These are phyloP conservation scores for Colletotrichum liriopes DNA, from an alignment of 2,329 filamentous ascomycete species.

Conservation along the genomic window DNA sequence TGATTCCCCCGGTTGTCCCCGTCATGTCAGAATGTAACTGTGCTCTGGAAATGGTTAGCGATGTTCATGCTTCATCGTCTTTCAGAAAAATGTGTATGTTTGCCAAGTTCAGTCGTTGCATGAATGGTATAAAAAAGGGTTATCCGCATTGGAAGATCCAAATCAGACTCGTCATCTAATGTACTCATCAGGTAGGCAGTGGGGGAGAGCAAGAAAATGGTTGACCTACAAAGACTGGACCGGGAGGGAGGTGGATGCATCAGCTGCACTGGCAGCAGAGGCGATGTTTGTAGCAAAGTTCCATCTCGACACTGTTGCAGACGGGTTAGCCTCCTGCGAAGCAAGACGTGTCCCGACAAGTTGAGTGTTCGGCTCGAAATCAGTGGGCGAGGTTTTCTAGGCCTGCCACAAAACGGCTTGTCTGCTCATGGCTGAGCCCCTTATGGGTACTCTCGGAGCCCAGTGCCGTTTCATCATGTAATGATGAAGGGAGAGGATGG, in stretches of 20 bases:
- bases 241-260: background rate
- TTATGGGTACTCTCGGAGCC: conserved; percentile 82
- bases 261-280: conserved; percentile 9
- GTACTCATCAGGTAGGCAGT: conserved; percentile 60
- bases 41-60: conserved; percentile 33
- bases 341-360: conserved; percentile 17
- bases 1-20: background rate
- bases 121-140: conserved; percentile 69
- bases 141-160: conserved; percentile 74
- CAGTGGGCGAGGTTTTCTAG: conserved; percentile 99
- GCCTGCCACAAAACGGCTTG: conserved; percentile 95
- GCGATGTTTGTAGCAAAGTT: background rate
- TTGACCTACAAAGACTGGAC: conserved; percentile 32
- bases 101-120: conserved; percentile 64
- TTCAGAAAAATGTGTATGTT: conserved; percentile 8
- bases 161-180: conserved; percentile 77
- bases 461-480: conserved; percentile 95
- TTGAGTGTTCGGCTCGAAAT: conserved; percentile 56
- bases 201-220: conserved; percentile 42
- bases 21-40: background rate
- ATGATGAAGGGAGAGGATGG: conserved; percentile 47
- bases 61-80: conserved; percentile 27
- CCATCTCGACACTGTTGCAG: conserved; percentile 20
- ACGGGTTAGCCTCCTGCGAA: conserved; percentile 24
- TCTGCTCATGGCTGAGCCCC: conserved; percentile 77